Conservation (phyloP, 2,329 filamentous ascomycete species). For the Colletotrichum tofieldiae region DNA sequence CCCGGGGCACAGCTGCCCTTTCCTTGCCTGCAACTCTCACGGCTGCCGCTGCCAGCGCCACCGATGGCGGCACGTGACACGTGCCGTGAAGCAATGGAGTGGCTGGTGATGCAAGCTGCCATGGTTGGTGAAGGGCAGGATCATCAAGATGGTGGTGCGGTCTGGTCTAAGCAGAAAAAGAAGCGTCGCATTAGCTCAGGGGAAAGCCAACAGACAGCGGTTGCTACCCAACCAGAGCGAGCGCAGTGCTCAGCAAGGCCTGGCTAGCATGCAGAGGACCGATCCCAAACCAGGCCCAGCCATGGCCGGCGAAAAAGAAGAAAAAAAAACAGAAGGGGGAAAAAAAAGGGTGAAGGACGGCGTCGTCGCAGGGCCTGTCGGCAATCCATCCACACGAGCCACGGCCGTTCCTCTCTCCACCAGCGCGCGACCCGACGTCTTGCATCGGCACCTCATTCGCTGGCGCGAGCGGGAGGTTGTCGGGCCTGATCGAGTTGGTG, state of each 20-base stretch:
- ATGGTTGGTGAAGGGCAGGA: neutral
- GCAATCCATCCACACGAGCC: neutral
- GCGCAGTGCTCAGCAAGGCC: neutral
- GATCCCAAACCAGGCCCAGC: constrained; percentile 1
- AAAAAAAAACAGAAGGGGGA: neutral
- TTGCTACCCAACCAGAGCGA: constrained; percentile 21
- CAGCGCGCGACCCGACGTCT: constrained; percentile 15
- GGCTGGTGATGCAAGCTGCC: neutral
- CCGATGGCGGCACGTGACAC: neutral
- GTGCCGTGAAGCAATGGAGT: neutral
- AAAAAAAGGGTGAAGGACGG: neutral
- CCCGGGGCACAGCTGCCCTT: neutral
- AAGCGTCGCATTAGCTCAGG: constrained; percentile 15
- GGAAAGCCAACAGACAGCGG: constrained; percentile 4
- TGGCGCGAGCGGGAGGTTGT: neutral
- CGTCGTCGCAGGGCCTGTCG: neutral
- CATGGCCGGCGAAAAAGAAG: neutral
- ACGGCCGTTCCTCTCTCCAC: constrained; percentile 12
- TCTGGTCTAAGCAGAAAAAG: neutral
- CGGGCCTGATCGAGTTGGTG: neutral
- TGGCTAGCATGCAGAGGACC: too few species aligned
- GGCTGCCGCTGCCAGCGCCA: neutral
- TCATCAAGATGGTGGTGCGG: neutral
- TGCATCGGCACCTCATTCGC: constrained; percentile 26
- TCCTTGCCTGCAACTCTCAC: too few species aligned